phyloP scores from a whole-genome alignment of 78 protist species.

The Dictyostelium discoideum region DNA sequence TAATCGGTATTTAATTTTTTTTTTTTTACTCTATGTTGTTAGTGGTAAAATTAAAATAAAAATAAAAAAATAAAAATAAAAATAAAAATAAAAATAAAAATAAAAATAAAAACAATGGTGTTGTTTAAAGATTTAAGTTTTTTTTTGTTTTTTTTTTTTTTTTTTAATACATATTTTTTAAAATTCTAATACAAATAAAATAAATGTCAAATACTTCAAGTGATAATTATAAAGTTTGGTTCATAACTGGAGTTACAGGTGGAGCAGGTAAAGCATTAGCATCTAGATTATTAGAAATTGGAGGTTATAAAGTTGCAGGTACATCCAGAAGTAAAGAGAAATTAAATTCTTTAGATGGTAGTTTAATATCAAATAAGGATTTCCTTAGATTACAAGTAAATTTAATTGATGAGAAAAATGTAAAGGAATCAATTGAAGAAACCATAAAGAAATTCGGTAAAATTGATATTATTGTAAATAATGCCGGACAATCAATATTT shows the following conservation, averaged over 20 bases:
- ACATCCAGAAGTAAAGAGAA: neutral
- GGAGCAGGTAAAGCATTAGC: neutral
- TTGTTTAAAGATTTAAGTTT: no score
- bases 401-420: neutral
- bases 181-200: no score
- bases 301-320: neutral
- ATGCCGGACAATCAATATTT: constrained; percentile 32
- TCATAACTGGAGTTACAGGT: constrained; percentile 22
- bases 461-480: constrained; percentile 12
- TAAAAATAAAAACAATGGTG: no score
- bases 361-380: neutral
- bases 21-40: no score
- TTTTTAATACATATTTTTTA: no score
- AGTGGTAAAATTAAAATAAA: no score
- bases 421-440: neutral
- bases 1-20: no score
- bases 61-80: no score
- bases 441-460: neutral
- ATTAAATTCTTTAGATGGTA: neutral
- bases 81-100: no score
- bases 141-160: no score
- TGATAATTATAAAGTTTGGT: constrained; percentile 38
- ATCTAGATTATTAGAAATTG: neutral
- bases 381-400: neutral
- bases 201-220: neutral